Percentiles rank a stretch among this genome's conserved stretches.
phyloP scores from a whole-genome alignment of 2,329 filamentous ascomycete species.

The Penicillium fuscoglaucum region DNA sequence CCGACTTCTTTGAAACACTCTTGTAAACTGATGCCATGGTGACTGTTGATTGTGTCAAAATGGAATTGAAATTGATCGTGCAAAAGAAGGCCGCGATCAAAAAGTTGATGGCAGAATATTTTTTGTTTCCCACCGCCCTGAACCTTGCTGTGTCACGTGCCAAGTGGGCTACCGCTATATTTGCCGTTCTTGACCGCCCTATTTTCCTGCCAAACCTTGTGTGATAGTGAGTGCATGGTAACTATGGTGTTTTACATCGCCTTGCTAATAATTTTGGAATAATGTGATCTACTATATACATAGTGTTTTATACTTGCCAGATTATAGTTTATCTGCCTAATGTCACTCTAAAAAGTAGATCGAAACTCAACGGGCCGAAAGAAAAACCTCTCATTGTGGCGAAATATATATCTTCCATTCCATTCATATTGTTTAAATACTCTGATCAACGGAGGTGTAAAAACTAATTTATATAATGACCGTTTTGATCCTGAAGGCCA shows the following conservation, averaged over 20 bases:
- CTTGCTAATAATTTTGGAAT: background rate
- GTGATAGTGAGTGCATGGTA: background rate
- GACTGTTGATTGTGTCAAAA: constrained; percentile 18
- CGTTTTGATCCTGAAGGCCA: accelerated
- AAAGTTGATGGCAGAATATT: constrained; percentile 42
- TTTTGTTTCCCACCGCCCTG: constrained; percentile 35
- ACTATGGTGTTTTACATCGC: background rate
- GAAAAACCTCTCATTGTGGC: background rate
- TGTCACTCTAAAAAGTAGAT: background rate
- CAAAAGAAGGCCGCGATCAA: constrained; percentile 25
- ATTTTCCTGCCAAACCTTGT: background rate
- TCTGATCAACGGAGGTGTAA: too few species aligned
- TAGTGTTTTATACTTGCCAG: background rate
- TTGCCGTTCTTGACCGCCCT: background rate
- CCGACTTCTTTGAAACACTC: constrained; percentile 63
- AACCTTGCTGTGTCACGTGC: constrained; percentile 24
- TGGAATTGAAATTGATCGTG: constrained; percentile 14
- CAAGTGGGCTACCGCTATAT: background rate
- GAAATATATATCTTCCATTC: background rate
- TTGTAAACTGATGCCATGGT: constrained; percentile 74
- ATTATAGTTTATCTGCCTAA: background rate
- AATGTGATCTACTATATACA: background rate
- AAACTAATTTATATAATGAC: too few species aligned
- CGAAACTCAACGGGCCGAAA: background rate
- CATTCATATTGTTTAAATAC: background rate